phyloP scores from a whole-genome alignment of 495 filamentous ascomycete genomes.

The Penicillium egyptiacum region DNA sequence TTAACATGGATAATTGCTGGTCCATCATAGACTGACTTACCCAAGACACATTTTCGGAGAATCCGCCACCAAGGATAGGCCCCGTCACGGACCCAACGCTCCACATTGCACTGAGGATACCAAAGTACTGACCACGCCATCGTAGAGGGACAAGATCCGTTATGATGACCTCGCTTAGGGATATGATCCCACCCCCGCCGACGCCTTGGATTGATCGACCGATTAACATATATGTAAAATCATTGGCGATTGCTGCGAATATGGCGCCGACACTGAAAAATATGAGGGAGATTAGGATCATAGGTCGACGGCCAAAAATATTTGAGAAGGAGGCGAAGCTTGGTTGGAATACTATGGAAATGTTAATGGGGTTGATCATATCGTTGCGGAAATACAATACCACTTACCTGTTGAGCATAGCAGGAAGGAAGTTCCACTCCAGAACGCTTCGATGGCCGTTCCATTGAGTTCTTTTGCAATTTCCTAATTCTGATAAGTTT shows the following conservation, averaged over 20 bases:
- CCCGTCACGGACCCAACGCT: constrained; percentile 65
- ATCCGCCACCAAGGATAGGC: constrained; percentile 67
- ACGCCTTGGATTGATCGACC: constrained; percentile 68
- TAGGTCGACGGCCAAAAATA: constrained; percentile 43
- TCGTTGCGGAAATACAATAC: no score
- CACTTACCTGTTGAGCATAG: constrained; percentile 44
- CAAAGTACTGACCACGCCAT: constrained; percentile 49
- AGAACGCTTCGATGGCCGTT: constrained; percentile 59
- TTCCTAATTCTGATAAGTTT: constrained; percentile 19
- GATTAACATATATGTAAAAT: constrained; percentile 65
- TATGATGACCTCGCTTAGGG: constrained; percentile 64
- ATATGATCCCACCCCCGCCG: constrained; percentile 70
- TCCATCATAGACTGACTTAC: constrained; percentile 23
- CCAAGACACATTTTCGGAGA: constrained; percentile 65
- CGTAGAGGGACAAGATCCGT: constrained; percentile 61
- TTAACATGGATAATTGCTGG: not conserved
- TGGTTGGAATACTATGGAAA: constrained; percentile 39
- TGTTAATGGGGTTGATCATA: not conserved
- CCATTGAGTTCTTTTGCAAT: constrained; percentile 47
- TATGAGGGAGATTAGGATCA: constrained; percentile 49
- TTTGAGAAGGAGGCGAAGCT: constrained; percentile 42
- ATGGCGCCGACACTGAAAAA: constrained; percentile 62
- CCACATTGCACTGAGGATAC: constrained; percentile 58
- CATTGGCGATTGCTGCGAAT: constrained; percentile 51
- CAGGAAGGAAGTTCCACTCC: constrained; percentile 57